These are phyloP conservation scores for Rubroboletus pulcherrimus DNA, from an alignment of 768 basidiomycete genomes.

Conservation along the genomic window DNA sequence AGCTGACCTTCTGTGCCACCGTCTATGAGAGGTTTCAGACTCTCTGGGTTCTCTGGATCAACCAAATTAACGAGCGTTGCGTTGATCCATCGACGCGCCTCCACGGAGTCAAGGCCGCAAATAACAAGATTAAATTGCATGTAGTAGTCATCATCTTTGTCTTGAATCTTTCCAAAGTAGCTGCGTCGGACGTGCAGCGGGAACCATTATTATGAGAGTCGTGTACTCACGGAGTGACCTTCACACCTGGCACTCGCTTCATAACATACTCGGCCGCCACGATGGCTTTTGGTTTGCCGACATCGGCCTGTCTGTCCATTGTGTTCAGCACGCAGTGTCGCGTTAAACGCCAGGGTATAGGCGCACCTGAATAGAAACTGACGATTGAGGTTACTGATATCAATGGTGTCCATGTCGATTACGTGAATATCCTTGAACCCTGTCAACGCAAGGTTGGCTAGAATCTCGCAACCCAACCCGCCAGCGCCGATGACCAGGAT, in stretches of 20 bases:
- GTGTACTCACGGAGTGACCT: conserved; percentile 83
- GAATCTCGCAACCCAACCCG: conserved; percentile 95
- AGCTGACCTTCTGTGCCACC: conserved; percentile 92
- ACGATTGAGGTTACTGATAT: conserved; percentile 96
- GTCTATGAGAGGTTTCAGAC: conserved; percentile 94
- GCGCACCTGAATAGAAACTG: conserved; percentile 94
- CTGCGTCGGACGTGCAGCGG: conserved; percentile 39
- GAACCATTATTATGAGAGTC: neutral
- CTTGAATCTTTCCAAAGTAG: conserved; percentile 97
- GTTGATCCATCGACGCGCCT: conserved; percentile 98
- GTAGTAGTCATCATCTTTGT: conserved; percentile 93
- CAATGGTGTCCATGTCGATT: conserved; percentile 99
- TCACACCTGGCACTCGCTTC: conserved; percentile 94
- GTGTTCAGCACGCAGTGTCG: neutral
- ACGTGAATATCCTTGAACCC: conserved; percentile 99
- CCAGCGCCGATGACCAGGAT: conserved; percentile 98
- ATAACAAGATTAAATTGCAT: conserved; percentile 96
- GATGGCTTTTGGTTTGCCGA: conserved; percentile 90
- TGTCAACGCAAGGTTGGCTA: conserved; percentile 91
- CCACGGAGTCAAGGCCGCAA: conserved; percentile 95
- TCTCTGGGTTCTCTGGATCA: conserved; percentile 89
- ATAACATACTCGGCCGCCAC: conserved; percentile 96
- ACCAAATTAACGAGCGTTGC: conserved; percentile 95
- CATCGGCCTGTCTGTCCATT: conserved; percentile 69
- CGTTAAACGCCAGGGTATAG: neutral